Evolutionary conservation across 805 yeast species (phyloP).

Genomic region (Jamesozyma hellenica): DNA sequence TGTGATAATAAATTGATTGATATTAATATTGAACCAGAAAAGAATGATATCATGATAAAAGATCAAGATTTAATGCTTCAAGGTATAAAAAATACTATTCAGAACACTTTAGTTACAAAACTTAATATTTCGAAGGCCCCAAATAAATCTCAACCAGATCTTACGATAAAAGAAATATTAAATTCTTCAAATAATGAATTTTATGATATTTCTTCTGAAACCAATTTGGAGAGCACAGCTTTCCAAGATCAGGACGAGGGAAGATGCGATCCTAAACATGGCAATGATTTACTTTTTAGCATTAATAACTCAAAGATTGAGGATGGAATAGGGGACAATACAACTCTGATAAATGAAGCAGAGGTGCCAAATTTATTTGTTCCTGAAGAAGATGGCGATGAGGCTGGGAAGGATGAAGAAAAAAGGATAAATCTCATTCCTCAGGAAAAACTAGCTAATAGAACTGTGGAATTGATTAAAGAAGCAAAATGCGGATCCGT

Average conservation of each 20-base stretch:
- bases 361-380: not conserved
- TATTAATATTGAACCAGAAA: slow-evolving; percentile 38
- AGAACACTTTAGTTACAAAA: not conserved
- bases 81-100: slow-evolving; percentile 7
- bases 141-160: not conserved
- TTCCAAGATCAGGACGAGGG: not conserved
- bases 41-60: slow-evolving; percentile 32
- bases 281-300: not conserved
- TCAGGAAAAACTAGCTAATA: not conserved
- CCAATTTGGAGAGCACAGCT: not conserved
- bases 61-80: slow-evolving; percentile 15
- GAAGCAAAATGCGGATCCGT: not conserved
- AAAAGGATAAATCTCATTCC: not conserved
- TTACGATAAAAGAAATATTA: too few species aligned
- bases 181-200: too few species aligned
- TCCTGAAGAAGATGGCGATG: not conserved
- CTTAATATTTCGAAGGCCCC: not conserved
- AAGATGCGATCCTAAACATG: not conserved
- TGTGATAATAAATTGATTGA: slow-evolving; percentile 23
- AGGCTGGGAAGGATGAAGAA: too few species aligned
- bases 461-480: not conserved
- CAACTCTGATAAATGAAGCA: not conserved
- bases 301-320: not conserved
- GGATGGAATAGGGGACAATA: not conserved
- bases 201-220: not conserved